Evolutionary conservation across 2,329 filamentous ascomycete species (phyloP), one percentile per base, ranked within the genome.

Genomic region (Coleophoma cylindrospora): DNA sequence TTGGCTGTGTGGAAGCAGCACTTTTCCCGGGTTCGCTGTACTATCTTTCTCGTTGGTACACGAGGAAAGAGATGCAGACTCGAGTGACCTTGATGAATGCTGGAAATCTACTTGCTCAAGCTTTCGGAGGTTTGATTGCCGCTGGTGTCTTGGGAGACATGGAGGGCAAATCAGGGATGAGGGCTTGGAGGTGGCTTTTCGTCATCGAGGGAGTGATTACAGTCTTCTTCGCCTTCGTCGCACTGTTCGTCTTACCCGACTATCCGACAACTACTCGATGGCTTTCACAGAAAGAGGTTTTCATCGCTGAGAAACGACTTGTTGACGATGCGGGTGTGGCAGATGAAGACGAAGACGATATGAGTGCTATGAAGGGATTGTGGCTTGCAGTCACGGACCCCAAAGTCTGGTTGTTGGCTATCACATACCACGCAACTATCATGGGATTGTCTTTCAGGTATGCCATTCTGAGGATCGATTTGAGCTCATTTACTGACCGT

Each of bases 21-120:
- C 85, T 84, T 63, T 69, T 84, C 22, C 83, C 83, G 0, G 83
- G 83, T 40, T 79, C 79, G 0, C 71, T 86, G 11, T 71, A 84
- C 40, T 79, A 85, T 43, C 71, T 86, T 17, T 82, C 79, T 0
- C 81, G 84, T 57, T 87, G 82, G 76, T 87, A 87, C 64, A 86
- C 82, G 1, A 74, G 81, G 44, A 74, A 76, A 45, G 79, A 81
- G 65, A 59, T 83, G 53, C 73, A 75, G 13, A 67, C 68, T 48
- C 68, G 79, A 47, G 80, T 81, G 57, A 77, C 79, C 49, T 72
- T 83, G 32, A 64, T 83, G 19, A 83, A 81, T 64, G 77, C 77
- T 53, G 77, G 79, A 2, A 81, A 80, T 59, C 73, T 81, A 54
- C 74, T 83, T 55, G 79, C 79, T 43, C 80, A 79, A 44, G 77